A percentile compares a stretch with the other conserved stretches of the same genome.
phyloP scores from a whole-genome alignment of 768 basidiomycete genomes.

The Tremella fuciformis region DNA sequence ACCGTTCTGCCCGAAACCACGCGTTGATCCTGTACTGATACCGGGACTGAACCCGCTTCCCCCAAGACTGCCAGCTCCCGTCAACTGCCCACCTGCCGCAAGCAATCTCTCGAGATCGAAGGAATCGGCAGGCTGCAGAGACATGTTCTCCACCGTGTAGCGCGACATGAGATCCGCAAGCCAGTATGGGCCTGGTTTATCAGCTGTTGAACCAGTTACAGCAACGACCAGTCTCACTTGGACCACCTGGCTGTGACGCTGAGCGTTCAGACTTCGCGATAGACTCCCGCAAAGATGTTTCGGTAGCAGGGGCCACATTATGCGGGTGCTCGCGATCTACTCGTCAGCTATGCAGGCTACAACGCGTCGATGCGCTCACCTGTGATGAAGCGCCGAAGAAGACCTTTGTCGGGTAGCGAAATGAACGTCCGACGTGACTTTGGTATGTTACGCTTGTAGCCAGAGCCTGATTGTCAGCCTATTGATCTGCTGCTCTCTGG shows the following conservation, averaged over 20 bases:
- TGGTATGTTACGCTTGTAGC: slow-evolving; percentile 16
- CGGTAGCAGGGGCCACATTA: slow-evolving; percentile 37
- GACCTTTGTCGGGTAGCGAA: slow-evolving; percentile 46
- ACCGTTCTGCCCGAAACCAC: no score
- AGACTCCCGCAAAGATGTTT: slow-evolving; percentile 40
- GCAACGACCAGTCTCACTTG: slow-evolving; percentile 22
- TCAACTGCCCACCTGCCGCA: slow-evolving; percentile 5
- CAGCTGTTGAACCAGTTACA: neutral
- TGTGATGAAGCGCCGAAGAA: slow-evolving; percentile 40
- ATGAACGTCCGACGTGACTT: slow-evolving; percentile 40
- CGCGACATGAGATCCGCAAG: slow-evolving; percentile 41
- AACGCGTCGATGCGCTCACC: neutral
- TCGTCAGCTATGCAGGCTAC: neutral
- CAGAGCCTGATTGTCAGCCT: slow-evolving; percentile 23
- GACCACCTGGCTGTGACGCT: slow-evolving; percentile 17
- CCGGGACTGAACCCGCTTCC: no score
- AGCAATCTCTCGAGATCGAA: slow-evolving; percentile 37
- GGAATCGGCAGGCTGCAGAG: slow-evolving; percentile 36
- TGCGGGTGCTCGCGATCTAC: slow-evolving; percentile 34
- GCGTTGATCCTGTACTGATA: no score
- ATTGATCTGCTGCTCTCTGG: neutral
- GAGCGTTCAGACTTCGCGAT: slow-evolving; percentile 33
- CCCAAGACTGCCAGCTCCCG: neutral
- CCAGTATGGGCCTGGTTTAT: slow-evolving; percentile 34
- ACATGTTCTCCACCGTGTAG: slow-evolving; percentile 45